Percentiles rank a stretch among this genome's conserved stretches.
phyloP scores from a whole-genome alignment of 1,139 yeast species.

The Nakaseomyces uthaithaninus region DNA sequence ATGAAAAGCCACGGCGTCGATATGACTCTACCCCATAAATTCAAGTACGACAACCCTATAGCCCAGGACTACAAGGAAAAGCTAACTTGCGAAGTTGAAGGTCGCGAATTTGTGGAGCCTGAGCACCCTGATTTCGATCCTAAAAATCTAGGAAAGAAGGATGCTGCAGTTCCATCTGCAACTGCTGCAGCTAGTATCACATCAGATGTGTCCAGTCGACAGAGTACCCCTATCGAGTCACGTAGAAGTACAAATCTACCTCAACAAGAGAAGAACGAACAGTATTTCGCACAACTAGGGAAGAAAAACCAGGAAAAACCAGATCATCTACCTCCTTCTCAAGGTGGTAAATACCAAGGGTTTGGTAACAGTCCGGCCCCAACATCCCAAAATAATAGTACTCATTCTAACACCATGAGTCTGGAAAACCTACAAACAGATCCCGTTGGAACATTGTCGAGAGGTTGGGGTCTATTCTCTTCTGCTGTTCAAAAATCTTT shows the following conservation, averaged over 20 bases:
- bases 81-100: constrained; percentile 68
- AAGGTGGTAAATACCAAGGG: constrained; percentile 89
- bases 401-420: constrained; percentile 42
- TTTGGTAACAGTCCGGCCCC: constrained; percentile 68
- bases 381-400: constrained; percentile 27
- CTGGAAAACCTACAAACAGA: constrained; percentile 73
- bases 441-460: constrained; percentile 79
- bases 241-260: constrained; percentile 38
- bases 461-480: constrained; percentile 92
- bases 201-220: constrained; percentile 18
- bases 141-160: constrained; percentile 13
- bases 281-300: constrained; percentile 75
- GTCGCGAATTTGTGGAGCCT: constrained; percentile 57
- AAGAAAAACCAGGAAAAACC: constrained; percentile 65
- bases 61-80: constrained; percentile 92
- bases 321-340: constrained; percentile 76
- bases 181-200: constrained; percentile 10
- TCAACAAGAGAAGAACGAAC: constrained; percentile 61
- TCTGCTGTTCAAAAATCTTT: constrained; percentile 75
- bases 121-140: constrained; percentile 46
- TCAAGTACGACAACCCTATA: constrained; percentile 76
- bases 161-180: constrained; percentile 13
- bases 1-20: constrained; percentile 71
- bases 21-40: constrained; percentile 51
- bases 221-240: constrained; percentile 25